Base-by-base conservation (phyloP, 2,329 filamentous ascomycete genomes). In the Phoma sp. region DNA sequence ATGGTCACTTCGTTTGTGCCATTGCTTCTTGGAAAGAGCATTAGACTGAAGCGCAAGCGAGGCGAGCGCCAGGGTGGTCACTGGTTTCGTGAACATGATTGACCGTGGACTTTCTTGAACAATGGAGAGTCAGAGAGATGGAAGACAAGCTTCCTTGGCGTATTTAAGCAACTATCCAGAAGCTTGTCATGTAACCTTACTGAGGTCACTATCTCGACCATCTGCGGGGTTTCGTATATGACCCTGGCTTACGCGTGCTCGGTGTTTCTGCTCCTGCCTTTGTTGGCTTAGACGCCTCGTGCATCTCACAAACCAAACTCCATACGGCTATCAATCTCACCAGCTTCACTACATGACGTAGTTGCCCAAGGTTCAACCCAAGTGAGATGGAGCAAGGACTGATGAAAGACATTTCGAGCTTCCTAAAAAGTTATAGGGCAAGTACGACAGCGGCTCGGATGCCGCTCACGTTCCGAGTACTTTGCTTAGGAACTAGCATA, bases 1-100 rank as follows among this genome's bases (percentile, higher is more conserved):
- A 37, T 59, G 47, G 21, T 65, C 56, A 15, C 49, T 52, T 12
- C 61, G 56, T 56, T 66, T 65, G 21, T 34, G 53, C 63, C 60
- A 65, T 29, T 65, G 61, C 50, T 58, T 62, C 46, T 53, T 58
- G 2, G 63, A 65, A 12, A 63, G 20, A 25, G 63, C 63, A 47
- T 48, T 38, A 20, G 43, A 58, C n/a, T 61, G 58, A 28, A 57
- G 38, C 20, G 39, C 49, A 49, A 61, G 39, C 15, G 42, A 55
- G 2, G 56, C 59, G 36, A 66, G 39, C 14, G 63, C 61, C 45
- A 61, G 37, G 6, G 57, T 48, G 7, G 42, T 49, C 33, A 59
- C 50, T 30, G 53, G 56, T 30, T 55, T 61, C 20, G 53, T 23
- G 7, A 59, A 47, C 62, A 65, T 65, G 12, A 18, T 50, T 9